Evolutionary conservation across 345 rosid genomes (phyloP).

Genomic region (Heritiera littoralis): DNA sequence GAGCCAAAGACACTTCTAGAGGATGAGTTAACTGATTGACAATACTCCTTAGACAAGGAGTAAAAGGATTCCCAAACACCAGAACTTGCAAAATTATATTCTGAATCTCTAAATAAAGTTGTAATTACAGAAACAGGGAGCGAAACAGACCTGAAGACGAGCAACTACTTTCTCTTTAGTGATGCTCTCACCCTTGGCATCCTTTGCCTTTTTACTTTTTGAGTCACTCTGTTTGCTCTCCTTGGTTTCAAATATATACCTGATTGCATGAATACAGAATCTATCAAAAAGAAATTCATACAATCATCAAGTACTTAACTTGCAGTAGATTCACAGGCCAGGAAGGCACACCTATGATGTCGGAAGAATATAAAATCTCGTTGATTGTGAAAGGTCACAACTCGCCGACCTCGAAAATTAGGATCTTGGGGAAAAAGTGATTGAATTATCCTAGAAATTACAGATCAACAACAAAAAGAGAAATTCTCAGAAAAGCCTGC

Average conservation of each 20-base stretch:
- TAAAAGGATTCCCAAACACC: not conserved
- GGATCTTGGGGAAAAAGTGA: conserved; percentile 89
- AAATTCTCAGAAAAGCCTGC: conserved; percentile 7
- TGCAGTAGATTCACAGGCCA: not conserved
- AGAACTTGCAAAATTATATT: not conserved
- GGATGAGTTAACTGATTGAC: not conserved
- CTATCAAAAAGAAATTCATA: conserved; percentile 14
- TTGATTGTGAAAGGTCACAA: conserved; percentile 95
- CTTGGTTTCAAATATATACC: conserved; percentile 82
- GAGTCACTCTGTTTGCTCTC: conserved; percentile 53
- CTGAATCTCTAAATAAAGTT: not conserved
- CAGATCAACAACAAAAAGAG: conserved; percentile 5
- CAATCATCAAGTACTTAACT: not conserved
- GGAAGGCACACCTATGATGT: conserved; percentile 71
- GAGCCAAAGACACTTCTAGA: not conserved
- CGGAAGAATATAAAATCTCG: conserved; percentile 92
- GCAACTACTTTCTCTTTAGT: conserved; percentile 57
- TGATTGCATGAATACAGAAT: conserved; percentile 21
- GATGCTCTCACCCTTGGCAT: conserved; percentile 43
- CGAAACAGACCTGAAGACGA: conserved; percentile 73
- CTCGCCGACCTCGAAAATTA: conserved; percentile 81
- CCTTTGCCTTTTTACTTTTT: conserved; percentile 47
- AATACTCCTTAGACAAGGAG: not conserved
- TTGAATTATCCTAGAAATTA: conserved; percentile 59
- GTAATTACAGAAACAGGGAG: not conserved